Conservation (phyloP, 1,284 basidiomycete species). For the Sanghuangporus weigelae region DNA sequence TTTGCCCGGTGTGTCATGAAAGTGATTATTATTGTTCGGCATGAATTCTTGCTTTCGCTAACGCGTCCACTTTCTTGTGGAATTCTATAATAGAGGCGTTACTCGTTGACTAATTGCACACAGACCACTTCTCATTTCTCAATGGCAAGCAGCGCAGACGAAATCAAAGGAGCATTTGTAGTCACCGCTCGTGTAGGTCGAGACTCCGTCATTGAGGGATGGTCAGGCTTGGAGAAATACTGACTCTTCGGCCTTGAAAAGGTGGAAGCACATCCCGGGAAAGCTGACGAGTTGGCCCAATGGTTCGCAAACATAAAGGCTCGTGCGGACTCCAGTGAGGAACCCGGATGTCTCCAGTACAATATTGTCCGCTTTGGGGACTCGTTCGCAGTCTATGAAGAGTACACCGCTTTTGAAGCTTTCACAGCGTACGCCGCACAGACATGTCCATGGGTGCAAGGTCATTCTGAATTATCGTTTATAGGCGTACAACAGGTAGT, state of each 20-base stretch:
- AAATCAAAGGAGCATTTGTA: background rate
- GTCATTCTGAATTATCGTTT: background rate
- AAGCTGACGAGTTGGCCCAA: conserved; percentile 8
- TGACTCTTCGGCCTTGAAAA: background rate
- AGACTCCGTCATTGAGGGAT: background rate
- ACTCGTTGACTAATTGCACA: no score
- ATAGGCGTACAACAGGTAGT: background rate
- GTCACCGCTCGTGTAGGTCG: background rate
- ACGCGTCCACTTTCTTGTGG: no score
- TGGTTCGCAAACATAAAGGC: conserved; percentile 7
- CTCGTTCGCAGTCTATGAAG: conserved; percentile 5
- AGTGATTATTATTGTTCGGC: no score
- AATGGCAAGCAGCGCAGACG: background rate
- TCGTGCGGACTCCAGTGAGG: conserved; percentile 3
- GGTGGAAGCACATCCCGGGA: background rate
- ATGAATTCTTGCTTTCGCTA: no score
- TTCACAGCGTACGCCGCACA: background rate
- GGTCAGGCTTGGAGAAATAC: background rate
- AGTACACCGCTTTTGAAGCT: background rate
- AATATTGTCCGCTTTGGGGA: conserved; percentile 4
- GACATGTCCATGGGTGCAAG: background rate
- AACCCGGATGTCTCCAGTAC: conserved; percentile 7
- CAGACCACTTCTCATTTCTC: background rate
- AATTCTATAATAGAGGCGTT: no score
- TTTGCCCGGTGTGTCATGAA: no score